phyloP scores from a whole-genome alignment of 352 stramenopile species.

The Pythium periplocum region DNA sequence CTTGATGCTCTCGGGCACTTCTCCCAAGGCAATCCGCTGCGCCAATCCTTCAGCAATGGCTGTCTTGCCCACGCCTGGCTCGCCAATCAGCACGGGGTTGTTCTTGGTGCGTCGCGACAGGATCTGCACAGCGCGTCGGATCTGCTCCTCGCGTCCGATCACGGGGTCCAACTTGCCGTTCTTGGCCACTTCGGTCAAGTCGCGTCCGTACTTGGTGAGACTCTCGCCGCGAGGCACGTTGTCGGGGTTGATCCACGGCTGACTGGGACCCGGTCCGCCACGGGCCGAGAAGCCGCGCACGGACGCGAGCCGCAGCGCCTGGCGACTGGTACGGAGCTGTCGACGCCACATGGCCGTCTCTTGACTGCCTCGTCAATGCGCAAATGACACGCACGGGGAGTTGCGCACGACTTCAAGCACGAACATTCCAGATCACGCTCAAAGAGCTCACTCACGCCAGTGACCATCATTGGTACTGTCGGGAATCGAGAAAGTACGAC shows the following conservation, averaged over 20 bases:
- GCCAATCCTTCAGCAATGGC: conserved; percentile 94
- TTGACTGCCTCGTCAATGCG: no score
- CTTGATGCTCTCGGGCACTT: conserved; percentile 94
- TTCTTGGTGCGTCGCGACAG: conserved; percentile 96
- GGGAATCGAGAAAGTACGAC: no score
- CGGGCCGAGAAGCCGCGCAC: no score
- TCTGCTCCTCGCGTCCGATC: conserved; percentile 93
- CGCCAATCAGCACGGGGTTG: conserved; percentile 97
- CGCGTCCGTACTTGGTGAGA: conserved; percentile 67
- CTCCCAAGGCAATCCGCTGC: conserved; percentile 91
- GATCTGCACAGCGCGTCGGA: conserved; percentile 94
- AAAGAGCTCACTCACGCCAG: no score
- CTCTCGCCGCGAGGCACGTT: conserved; percentile 78
- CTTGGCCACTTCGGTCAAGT: conserved; percentile 68
- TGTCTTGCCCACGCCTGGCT: conserved; percentile 96
- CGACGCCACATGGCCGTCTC: no score
- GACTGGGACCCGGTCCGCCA: no score
- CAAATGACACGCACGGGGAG: no score
- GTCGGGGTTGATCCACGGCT: conserved; percentile 71
- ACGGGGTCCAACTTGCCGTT: conserved; percentile 89
- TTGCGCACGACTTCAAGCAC: no score
- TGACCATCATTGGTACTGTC: no score
- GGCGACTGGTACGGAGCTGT: no score
- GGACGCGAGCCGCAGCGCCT: no score
- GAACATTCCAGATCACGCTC: no score